Base-by-base conservation (phyloP, 306 rosid species). In the Cicer yamashitae region DNA sequence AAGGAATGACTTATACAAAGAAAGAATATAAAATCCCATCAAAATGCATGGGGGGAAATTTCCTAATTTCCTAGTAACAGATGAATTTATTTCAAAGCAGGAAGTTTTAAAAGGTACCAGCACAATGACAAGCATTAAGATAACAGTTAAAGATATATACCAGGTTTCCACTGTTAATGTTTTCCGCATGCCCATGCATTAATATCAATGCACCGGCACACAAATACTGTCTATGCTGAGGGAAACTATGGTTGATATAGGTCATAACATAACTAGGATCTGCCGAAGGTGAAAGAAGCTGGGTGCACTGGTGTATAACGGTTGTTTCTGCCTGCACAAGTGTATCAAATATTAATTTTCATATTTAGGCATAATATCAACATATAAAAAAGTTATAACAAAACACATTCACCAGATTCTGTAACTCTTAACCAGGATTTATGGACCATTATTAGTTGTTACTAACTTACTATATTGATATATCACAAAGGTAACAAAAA, bases 171-270 rank as follows among this genome's bases (percentile, higher is more conserved):
- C 92, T 83, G 87, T 90, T 92, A 64, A 94, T 92, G 70, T 81
- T 92, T 82, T 94, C 97, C 40, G 90, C 89, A 82, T 85, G 96
- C 52, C 99, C 96, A 74, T 92, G 93, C 99, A 92, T 92, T 69
- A 94, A 86, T 77, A 86, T 89, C 97, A 96, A 94, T 17, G 97
- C 97, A 81, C 97, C 99, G 77, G 99, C 96, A 88, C 99, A 94
- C 73, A 94, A 77, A 87, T 89, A 89, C 72, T 85, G 87, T 63
- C 97, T 88, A 76, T 94, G 99, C 81, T 71, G 84, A 45, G 86
- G 86, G 85, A 90, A 90, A 84, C 97, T 94, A 70, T 86, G 92
- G 84, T 80, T 84, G 65, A 92, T 41, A 77, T 94, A 94, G 77
- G 99, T 94, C 89, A 77, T 74, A 60, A 90, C 91, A 82, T 94